Evolutionary conservation across 2,329 filamentous ascomycete genomes (phyloP).

Genomic region (Pseudopithomyces maydicus): DNA sequence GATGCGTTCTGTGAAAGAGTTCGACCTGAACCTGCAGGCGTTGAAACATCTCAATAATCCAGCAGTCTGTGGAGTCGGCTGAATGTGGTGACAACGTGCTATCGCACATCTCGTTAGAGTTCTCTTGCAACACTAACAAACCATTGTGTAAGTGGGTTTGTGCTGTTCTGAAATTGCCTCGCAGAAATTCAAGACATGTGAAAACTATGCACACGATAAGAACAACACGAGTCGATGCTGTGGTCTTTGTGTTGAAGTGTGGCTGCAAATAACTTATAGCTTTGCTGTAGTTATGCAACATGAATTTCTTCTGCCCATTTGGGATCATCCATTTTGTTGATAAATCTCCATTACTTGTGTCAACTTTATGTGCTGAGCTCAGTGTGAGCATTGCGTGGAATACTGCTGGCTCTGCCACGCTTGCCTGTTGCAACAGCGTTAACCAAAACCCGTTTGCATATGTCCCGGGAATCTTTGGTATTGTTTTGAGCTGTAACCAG

Average conservation of each 20-base stretch:
- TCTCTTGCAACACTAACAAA: conserved; percentile 40
- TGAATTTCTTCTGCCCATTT: conserved; percentile 34
- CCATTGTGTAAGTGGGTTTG: conserved; percentile 47
- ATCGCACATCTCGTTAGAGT: conserved; percentile 11
- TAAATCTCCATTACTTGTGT: conserved; percentile 9
- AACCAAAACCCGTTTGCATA: background rate
- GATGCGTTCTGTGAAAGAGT: conserved; percentile 12
- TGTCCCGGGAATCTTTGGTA: background rate
- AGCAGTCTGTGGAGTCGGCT: conserved; percentile 45
- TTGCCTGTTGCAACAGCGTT: conserved; percentile 1
- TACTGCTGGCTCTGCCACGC: background rate
- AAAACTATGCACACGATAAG: conserved; percentile 52
- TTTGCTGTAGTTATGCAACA: conserved; percentile 48
- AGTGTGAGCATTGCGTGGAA: conserved; percentile 29
- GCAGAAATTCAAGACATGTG: conserved; percentile 48
- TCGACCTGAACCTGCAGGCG: conserved; percentile 18
- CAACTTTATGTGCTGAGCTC: conserved; percentile 37
- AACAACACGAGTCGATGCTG: conserved; percentile 37
- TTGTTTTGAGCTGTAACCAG: background rate
- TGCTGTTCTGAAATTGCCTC: conserved; percentile 45
- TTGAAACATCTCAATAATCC: conserved; percentile 51
- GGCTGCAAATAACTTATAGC: conserved; percentile 44
- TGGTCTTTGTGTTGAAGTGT: conserved; percentile 22
- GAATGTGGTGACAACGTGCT: conserved; percentile 11
- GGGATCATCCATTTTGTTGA: conserved; percentile 5